phyloP scores from a whole-genome alignment of 192 early-diverging fungal genomes.

The Entophlyctis luteolus region DNA sequence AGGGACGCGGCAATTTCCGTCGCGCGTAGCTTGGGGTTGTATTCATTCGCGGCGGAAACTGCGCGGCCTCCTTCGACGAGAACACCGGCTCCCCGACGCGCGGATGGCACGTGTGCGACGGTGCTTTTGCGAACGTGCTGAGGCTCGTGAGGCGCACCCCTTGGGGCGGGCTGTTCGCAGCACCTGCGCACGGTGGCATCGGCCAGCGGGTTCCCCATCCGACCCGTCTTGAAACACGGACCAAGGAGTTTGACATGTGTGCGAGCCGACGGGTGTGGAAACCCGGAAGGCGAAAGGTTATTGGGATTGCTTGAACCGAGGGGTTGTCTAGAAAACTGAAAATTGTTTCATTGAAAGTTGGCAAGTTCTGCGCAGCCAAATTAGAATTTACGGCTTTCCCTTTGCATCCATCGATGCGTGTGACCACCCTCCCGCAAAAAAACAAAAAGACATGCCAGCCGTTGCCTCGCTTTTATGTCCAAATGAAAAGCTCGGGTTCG shows the following conservation, averaged over 20 bases:
- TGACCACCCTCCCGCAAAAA: conserved; percentile 24
- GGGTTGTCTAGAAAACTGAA: no score
- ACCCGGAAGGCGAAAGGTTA: no score
- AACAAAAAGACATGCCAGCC: background rate
- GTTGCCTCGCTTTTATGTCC: conserved; percentile 31
- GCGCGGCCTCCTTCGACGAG: conserved; percentile 25
- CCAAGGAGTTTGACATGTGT: no score
- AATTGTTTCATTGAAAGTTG: background rate
- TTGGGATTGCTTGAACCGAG: no score
- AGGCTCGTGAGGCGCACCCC: no score
- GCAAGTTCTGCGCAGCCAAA: background rate
- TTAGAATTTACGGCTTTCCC: no score
- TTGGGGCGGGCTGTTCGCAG: no score
- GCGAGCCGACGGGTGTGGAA: no score
- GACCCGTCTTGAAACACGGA: no score
- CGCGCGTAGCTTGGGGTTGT: conserved; percentile 41
- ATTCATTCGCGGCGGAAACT: conserved; percentile 41
- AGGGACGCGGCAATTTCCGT: conserved; percentile 43
- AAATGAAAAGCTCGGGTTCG: conserved; percentile 49
- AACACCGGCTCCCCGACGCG: conserved; percentile 36
- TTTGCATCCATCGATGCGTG: no score
- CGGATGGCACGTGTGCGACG: conserved; percentile 36
- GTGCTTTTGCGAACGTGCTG: conserved; percentile 32
- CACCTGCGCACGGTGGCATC: no score
- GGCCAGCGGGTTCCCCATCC: no score